Evolutionary conservation across 1,139 yeast genomes (phyloP), one percentile per base, ranked within the genome.

Genomic region (Tardiomyces depauwii): DNA sequence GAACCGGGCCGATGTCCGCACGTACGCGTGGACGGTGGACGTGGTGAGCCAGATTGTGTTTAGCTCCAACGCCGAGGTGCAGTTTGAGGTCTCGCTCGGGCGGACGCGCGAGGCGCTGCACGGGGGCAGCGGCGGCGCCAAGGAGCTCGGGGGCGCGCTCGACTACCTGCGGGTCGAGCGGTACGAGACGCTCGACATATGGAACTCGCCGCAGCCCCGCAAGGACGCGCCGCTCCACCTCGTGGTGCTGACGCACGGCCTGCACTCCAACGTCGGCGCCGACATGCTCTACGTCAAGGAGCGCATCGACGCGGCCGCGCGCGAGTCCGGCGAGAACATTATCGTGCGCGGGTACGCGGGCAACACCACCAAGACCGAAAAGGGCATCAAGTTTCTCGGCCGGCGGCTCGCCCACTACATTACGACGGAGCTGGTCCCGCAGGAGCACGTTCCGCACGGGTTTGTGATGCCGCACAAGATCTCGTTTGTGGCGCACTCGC

Each of bases 251-350:
- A 85, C 96, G 0, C 98, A 91, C 63, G 99, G 99, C 0, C 67
- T 91, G 39, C 96, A 88, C 61, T 86, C 96, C 0, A 91, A 91
- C 59, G 78, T 82, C 0, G 78, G 93, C 1, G 84, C 95, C 0
- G 99, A 91, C 61, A 76, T 91, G 91, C 72, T 82, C 41, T 91
- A 83, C 56, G 55, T 89, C 44, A 89, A 88, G 60, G 97, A 91
- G 56, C 77, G 77, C 55, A 77, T 91, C 3, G 95, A 88, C 53
- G 58, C 62, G 32, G 70, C 68, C 45, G 71, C 77, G 0, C 55
- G 51, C 6, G 55, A 53, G 19, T 66, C 74, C 0, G 77, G 77
- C 4, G 80, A 78, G 45, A 79, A 81, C 49, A 63, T 88, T 2
- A 77, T 88, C 11, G 93, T 89, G 2, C 74, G 88, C 52, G 96